Base-by-base conservation (phyloP, 768 basidiomycete species). In the Mycena albidolilacea region DNA sequence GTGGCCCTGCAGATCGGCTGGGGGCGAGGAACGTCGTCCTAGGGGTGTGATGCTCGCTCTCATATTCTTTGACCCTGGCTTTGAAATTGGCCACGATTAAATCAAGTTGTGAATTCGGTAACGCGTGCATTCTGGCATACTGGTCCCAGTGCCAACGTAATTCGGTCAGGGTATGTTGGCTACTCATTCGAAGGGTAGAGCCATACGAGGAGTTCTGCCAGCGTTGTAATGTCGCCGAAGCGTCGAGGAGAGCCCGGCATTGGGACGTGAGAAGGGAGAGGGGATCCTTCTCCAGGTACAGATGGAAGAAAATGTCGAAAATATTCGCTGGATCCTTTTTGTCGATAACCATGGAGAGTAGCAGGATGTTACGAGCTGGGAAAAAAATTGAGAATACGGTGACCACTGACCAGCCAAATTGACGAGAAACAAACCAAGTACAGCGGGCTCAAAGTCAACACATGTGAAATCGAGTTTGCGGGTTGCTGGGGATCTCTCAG, bases 221-320 rank as follows among this genome's bases (percentile, higher is more conserved):
- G 1, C 77, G 67, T 14, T 80, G 67, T 23, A 86, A 67, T 67
- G 79, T 78, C 8, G 74, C 61, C 0, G 87, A 84, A 7, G 81
- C 67, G 3, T 81, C 76, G 38, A 84, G 54, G 19, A 89, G 84
- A 64, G 80, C 82, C 17, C 76, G 70, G 70, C 85, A 87, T 59
- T 89, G 88, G 0, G 72, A 67, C 7, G 81, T 67, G 30, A 90
- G 70, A 39, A 82, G 62, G 0, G 78, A 63, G 15, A 82, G 76
- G 0, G 86, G 79, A 6, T 38, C 30, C 39, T 85, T 69, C 77
- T 88, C 84, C 12, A 90, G 71, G 71, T 82, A 86, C 54, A 89
- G 77, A 74, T 90, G 86, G 73, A 84, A 88, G 78, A 87, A 89
- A 7, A 87, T 84, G 63, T 86, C 83, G 87, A 87, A 90, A 8